These are phyloP conservation scores for Hypoxylon sp. DNA, from an alignment of 2,329 filamentous ascomycete species.

Conservation along the genomic window DNA sequence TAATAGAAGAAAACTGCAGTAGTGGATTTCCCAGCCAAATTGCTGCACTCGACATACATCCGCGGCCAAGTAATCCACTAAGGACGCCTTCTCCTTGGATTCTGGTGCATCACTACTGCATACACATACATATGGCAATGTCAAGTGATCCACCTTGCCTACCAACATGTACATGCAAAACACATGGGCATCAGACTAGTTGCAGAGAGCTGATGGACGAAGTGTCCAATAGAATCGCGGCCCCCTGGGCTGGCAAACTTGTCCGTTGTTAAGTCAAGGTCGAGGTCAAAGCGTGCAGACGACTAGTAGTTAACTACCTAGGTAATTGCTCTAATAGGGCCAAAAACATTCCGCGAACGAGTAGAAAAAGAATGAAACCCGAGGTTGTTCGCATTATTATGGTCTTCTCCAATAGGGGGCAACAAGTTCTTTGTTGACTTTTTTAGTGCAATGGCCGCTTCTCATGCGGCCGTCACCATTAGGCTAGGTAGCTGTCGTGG, in stretches of 20 bases:
- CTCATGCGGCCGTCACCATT: constrained; percentile 38
- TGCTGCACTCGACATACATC: constrained; percentile 36
- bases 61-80: constrained; percentile 38
- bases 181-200: constrained; percentile 48
- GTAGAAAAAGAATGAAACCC: constrained; percentile 14
- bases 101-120: constrained; percentile 40
- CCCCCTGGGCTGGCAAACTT: constrained; percentile 36
- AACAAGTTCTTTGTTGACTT: constrained; percentile 26
- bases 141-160: constrained; percentile 43
- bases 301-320: constrained; percentile 28
- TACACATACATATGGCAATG: constrained; percentile 41
- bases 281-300: constrained; percentile 44
- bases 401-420: constrained; percentile 33
- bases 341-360: constrained; percentile 32
- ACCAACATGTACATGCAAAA: constrained; percentile 46
- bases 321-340: constrained; percentile 32
- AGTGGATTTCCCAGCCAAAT: constrained; percentile 27
- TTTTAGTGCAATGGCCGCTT: constrained; percentile 37
- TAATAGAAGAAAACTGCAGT: constrained; percentile 36
- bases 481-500: constrained; percentile 14
- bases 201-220: constrained; percentile 44
- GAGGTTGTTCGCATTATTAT: constrained; percentile 20
- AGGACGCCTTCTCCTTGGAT: constrained; percentile 28
- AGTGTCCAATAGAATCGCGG: constrained; percentile 37
- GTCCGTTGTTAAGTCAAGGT: constrained; percentile 27